Percentiles rank a stretch among this genome's conserved stretches.
Evolutionary conservation across 1,284 basidiomycete species (phyloP).

Genomic region (Ustilago tritici): DNA sequence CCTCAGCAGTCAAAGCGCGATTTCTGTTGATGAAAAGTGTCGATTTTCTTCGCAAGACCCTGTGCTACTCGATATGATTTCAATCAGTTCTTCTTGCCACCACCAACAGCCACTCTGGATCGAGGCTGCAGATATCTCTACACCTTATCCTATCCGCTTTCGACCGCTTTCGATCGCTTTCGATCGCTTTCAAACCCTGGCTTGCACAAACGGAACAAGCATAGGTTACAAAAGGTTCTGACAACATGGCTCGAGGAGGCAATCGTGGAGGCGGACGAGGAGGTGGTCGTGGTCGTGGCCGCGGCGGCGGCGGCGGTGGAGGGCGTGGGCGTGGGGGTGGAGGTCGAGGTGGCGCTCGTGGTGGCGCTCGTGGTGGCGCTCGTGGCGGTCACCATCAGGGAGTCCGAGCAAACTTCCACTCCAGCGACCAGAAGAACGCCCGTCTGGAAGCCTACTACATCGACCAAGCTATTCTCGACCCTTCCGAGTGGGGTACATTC

Average conservation of each 20-base stretch:
- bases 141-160: conserved; percentile 1
- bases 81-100: conserved; percentile 6
- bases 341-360: conserved; percentile 38
- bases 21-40: neutral
- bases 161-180: neutral
- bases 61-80: neutral
- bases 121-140: conserved; percentile 19
- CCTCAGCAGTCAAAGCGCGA: neutral
- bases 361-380: conserved; percentile 38
- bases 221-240: neutral
- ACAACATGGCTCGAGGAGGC: conserved; percentile 44
- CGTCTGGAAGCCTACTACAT: conserved; percentile 66
- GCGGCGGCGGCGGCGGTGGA: conserved; percentile 46
- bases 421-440: conserved; percentile 46
- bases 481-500: conserved; percentile 81
- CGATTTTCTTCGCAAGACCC: conserved; percentile 15
- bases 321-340: conserved; percentile 39
- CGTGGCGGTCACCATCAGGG: conserved; percentile 33
- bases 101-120: conserved; percentile 22
- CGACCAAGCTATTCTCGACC: conserved; percentile 63
- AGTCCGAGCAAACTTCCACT: conserved; percentile 21
- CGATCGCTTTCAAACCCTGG: conserved; percentile 3
- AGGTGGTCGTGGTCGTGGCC: conserved; percentile 29
- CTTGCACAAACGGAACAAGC: neutral
- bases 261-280: conserved; percentile 35